These are phyloP conservation scores for Sophora flavescens DNA, from an alignment of 306 rosid species.

Conservation along the genomic window DNA sequence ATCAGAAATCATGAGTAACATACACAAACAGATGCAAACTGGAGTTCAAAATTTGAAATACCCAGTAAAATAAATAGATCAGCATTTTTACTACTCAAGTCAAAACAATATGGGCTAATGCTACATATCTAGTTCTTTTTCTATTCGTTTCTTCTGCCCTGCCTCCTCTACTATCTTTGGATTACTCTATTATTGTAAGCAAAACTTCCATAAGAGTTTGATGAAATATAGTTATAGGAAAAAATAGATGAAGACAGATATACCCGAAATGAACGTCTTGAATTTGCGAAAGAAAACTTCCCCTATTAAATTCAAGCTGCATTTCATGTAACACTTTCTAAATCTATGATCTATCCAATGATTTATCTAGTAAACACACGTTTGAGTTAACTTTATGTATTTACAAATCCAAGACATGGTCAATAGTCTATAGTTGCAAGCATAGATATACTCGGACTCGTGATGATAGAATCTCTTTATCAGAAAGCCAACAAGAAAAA, in stretches of 20 bases:
- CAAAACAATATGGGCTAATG: background rate
- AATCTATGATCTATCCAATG: conserved; percentile 3
- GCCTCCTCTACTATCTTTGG: background rate
- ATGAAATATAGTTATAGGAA: conserved; percentile 1
- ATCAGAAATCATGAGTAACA: conserved; percentile 31
- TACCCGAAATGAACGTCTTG: background rate
- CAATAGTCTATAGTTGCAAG: conserved; percentile 1
- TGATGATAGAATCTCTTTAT: background rate
- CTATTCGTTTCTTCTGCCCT: background rate
- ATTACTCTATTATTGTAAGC: conserved; percentile 14
- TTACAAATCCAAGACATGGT: conserved; percentile 4
- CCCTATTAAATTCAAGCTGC: background rate
- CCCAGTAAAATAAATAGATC: background rate
- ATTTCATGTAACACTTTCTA: conserved; percentile 3
- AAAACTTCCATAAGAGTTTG: conserved; percentile 13
- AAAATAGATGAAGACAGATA: background rate
- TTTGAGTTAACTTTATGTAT: background rate
- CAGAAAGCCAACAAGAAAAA: background rate
- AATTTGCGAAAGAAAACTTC: conserved; percentile 26
- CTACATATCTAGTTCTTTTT: conserved; percentile 13
- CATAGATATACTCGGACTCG: background rate
- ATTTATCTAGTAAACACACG: background rate
- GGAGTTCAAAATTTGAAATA: background rate
- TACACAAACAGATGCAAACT: background rate
- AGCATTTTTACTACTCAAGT: conserved; percentile 25